Conservation (phyloP, 371 early-diverging fungal genomes). For the Lichtheimia ornata region DNA sequence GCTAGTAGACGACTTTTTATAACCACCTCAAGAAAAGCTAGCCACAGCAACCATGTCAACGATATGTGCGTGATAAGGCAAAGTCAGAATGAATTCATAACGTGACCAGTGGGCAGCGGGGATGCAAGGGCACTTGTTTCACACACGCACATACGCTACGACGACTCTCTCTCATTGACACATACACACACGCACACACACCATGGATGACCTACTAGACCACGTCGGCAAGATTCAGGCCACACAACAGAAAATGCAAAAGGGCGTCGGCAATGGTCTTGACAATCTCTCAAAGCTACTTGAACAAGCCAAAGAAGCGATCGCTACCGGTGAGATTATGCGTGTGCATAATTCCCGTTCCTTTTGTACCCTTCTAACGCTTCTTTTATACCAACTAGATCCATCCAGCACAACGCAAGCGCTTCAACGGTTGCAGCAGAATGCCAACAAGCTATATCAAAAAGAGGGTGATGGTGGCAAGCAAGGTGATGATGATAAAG, state of each 20-base stretch:
- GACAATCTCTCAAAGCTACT: constrained; percentile 13
- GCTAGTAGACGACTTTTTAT: too few relatives aligned
- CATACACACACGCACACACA: not conserved
- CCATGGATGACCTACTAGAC: constrained; percentile 13
- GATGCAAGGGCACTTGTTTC: too few relatives aligned
- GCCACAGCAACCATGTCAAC: too few relatives aligned
- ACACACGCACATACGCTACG: too few relatives aligned
- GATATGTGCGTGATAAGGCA: too few relatives aligned
- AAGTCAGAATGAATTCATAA: too few relatives aligned
- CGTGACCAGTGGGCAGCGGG: too few relatives aligned
- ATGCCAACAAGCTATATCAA: not conserved
- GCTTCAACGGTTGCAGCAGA: constrained; percentile 4
- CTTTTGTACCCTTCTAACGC: not conserved
- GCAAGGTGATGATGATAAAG: constrained; percentile 4
- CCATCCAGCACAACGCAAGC: not conserved
- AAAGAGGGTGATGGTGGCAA: constrained; percentile 9
- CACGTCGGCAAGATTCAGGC: constrained; percentile 13
- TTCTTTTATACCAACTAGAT: not conserved
- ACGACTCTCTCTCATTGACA: too few relatives aligned
- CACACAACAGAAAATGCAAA: constrained; percentile 13
- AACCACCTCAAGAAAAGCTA: too few relatives aligned
- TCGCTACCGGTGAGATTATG: constrained; percentile 23
- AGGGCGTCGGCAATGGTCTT: constrained; percentile 5
- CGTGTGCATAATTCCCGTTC: not conserved
- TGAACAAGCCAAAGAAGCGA: constrained; percentile 20